phyloP scores from a whole-genome alignment of 2,329 filamentous ascomycete species.

The Clarireedia homoeocarpa region DNA sequence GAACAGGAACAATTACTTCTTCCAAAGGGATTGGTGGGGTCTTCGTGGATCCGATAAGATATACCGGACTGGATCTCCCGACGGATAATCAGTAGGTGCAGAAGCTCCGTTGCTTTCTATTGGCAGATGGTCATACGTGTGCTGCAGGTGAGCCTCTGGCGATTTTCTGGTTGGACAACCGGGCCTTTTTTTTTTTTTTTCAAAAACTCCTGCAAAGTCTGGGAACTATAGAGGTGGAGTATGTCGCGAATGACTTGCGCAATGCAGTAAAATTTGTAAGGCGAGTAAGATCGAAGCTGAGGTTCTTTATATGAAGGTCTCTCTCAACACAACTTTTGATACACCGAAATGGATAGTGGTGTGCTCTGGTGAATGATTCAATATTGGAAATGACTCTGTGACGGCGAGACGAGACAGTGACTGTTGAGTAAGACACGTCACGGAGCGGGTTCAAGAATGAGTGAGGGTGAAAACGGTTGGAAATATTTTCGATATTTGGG shows the following conservation, averaged over 20 bases:
- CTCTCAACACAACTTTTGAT: not conserved
- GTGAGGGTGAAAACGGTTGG: not conserved
- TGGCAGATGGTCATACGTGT: constrained; percentile 13
- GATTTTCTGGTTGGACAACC: constrained; percentile 5
- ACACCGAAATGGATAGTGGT: no score
- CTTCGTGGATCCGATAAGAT: constrained; percentile 2
- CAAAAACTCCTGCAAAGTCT: not conserved
- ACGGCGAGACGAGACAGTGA: not conserved
- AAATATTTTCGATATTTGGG: not conserved
- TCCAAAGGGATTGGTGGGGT: constrained; percentile 17
- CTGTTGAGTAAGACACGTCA: not conserved
- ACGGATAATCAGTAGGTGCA: constrained; percentile 14
- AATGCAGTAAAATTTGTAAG: not conserved
- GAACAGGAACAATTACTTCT: constrained; percentile 8
- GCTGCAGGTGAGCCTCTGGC: constrained; percentile 13
- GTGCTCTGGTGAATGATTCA: no score
- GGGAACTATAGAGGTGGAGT: not conserved
- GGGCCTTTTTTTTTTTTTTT: not conserved
- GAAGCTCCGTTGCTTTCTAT: constrained; percentile 1
- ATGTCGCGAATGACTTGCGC: constrained; percentile 1
- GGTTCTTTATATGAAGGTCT: not conserved
- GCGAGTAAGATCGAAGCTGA: not conserved
- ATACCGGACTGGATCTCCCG: constrained; percentile 12
- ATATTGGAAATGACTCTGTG: not conserved
- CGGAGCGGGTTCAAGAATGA: not conserved